A percentile compares a stretch with the other conserved stretches of the same genome.
Conservation (phyloP, 2,329 filamentous ascomycete genomes). For the Xylariaceae sp. region DNA sequence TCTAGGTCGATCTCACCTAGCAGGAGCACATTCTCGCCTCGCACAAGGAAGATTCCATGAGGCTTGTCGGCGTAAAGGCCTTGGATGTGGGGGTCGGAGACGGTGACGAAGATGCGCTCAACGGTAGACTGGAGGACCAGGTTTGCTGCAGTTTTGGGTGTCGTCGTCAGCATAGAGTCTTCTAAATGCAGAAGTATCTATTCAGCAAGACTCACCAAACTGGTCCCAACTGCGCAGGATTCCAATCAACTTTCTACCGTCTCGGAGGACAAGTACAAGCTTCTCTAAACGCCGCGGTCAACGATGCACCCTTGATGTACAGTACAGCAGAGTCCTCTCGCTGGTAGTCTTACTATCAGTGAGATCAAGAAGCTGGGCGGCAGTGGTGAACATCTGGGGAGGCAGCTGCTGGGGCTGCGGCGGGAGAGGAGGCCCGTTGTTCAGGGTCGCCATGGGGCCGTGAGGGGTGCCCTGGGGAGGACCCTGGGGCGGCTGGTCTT, state of each 20-base stretch:
- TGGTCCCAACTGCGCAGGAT: constrained; percentile 96
- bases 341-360: constrained; percentile 75
- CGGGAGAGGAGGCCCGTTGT: constrained; percentile 13
- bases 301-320: constrained; percentile 10
- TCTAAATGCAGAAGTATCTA: neutral
- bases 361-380: constrained; percentile 88
- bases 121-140: constrained; percentile 89
- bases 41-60: constrained; percentile 82
- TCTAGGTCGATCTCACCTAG: constrained; percentile 96
- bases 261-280: constrained; percentile 82
- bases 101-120: constrained; percentile 69
- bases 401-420: constrained; percentile 61
- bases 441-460: constrained; percentile 13
- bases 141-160: constrained; percentile 59
- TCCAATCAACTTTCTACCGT: constrained; percentile 89
- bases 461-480: constrained; percentile 30
- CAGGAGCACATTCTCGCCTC: constrained; percentile 94
- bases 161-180: neutral
- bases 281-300: constrained; percentile 63
- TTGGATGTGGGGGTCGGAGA: constrained; percentile 34
- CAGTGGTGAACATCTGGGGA: constrained; percentile 97
- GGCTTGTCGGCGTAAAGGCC: constrained; percentile 76
- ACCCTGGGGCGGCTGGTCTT: constrained; percentile 40
- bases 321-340: constrained; percentile 2
- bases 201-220: constrained; percentile 63